A percentile compares a stretch with the other conserved stretches of the same genome.
Evolutionary conservation across 2,329 filamentous ascomycete genomes (phyloP).

Genomic region (Xylaria sp.): DNA sequence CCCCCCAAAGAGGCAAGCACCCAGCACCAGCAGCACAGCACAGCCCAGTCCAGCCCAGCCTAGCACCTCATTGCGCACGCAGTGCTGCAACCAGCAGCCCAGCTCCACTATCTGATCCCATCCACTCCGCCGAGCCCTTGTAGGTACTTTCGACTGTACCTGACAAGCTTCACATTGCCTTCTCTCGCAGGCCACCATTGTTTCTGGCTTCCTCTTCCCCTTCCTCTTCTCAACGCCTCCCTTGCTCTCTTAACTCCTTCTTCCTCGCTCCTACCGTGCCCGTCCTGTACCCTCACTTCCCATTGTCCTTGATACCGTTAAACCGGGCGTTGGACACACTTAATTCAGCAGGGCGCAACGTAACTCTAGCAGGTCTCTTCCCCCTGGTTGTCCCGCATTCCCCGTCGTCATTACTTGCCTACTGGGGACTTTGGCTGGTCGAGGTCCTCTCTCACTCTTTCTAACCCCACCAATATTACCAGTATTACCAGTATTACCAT

Average conservation of each 20-base stretch:
- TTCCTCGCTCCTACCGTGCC: not conserved
- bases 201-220: conserved; percentile 13
- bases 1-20: not conserved
- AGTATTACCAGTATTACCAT: not conserved
- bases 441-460: not conserved
- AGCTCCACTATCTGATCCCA: conserved; percentile 11
- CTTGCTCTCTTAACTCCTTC: not conserved
- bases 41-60: not conserved
- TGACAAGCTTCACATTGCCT: conserved; percentile 31
- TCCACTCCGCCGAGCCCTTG: not conserved
- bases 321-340: conserved; percentile 21
- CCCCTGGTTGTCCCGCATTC: conserved; percentile 13
- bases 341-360: conserved; percentile 12
- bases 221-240: not conserved
- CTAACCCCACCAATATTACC: conserved; percentile 33
- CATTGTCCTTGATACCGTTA: conserved; percentile 12
- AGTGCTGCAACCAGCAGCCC: not conserved
- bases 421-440: conserved; percentile 7
- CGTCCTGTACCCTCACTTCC: conserved; percentile 17
- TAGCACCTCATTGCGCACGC: not conserved
- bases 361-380: not conserved
- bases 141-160: conserved; percentile 15
- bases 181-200: conserved; percentile 24
- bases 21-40: not conserved
- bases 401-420: conserved; percentile 30